Base-by-base conservation (phyloP, 164 flowering plant genomes). In the Dillenia turbinata region DNA sequence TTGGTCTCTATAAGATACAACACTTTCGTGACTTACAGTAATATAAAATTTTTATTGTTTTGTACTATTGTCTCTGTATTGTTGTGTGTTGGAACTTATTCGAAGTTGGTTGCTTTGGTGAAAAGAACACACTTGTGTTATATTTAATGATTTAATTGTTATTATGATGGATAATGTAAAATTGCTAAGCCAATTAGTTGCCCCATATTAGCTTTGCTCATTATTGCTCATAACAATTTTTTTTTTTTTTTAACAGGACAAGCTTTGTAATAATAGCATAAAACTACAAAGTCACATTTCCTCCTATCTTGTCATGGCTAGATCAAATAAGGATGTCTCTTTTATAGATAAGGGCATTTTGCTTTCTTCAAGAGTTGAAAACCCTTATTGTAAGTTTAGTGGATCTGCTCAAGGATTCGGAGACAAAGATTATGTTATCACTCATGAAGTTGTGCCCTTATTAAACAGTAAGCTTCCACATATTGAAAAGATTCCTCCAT, bases 401-500 rank as follows among this genome's bases (percentile, higher is more conserved):
- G 92, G 83, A 15, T 61, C 62, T 71, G 63, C 72, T 63, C 75
- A 79, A 16, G 90, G 80, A 63, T 67, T 57, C 13, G 86, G 80
- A 56, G 93, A 90, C 26, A 81, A 66, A 71, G 93, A 92, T 49
- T 63, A 56, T 63, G 49, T 63, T 47, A 70, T 69, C 49, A 12
- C 66, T 71, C 84, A 81, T 26, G 96, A 89, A 63, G 80, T 76
- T 52, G 61, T 73, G 4, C 65, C 66, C 17, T 54, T 84, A 33
- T 57, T 69, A 47, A 72, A 71, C 63, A 73, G 70, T 66, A 86
- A 77, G 73, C 90, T 92, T 78, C 90, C 92, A 40, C 65, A 47
- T 73, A 43, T 79, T 68, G 89, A 87, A 65, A 92, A 74, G 65
- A 81, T 90, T 58, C 93, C 96, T 50, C 87, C 93, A n/a, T 92